Evolutionary conservation across 768 basidiomycete genomes (phyloP).

Genomic region (Dictyophora rubrovolvata): DNA sequence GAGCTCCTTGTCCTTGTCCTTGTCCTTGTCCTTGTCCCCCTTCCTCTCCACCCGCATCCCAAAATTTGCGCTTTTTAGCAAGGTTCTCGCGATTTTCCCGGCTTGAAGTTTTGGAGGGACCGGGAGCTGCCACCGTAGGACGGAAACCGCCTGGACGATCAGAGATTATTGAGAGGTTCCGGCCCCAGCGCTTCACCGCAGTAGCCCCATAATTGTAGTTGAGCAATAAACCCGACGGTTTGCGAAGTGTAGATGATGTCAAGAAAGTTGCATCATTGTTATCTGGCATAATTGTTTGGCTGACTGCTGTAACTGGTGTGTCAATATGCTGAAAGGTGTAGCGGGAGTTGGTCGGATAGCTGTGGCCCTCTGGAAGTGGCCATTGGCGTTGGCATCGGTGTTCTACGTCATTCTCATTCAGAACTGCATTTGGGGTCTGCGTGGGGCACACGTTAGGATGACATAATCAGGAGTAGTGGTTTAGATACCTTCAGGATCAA

Average conservation of each 20-base stretch:
- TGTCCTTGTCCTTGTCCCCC: neutral
- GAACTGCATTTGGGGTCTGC: too few relatives aligned
- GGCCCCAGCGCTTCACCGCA: conserved; percentile 21
- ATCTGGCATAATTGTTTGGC: conserved; percentile 12
- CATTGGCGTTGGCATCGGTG: too few relatives aligned
- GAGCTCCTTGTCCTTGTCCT: neutral
- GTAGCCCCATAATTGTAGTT: conserved; percentile 24
- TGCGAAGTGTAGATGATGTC: neutral
- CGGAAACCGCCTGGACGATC: conserved; percentile 14
- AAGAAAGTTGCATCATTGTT: conserved; percentile 17
- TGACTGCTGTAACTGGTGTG: neutral
- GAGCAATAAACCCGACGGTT: conserved; percentile 8
- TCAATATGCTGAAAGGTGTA: neutral
- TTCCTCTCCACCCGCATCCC: neutral
- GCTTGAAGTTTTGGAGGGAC: neutral
- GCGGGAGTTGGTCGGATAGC: neutral
- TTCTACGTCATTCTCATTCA: too few relatives aligned
- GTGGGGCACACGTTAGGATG: neutral
- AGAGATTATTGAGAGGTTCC: conserved; percentile 7
- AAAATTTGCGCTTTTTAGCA: neutral
- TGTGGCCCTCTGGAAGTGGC: too few relatives aligned
- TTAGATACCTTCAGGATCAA: neutral
- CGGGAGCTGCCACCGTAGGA: neutral
- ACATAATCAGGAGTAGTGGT: neutral
- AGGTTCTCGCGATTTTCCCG: neutral